Conservation (phyloP, 495 filamentous ascomycete species). For the Penicillium malachiteum region DNA sequence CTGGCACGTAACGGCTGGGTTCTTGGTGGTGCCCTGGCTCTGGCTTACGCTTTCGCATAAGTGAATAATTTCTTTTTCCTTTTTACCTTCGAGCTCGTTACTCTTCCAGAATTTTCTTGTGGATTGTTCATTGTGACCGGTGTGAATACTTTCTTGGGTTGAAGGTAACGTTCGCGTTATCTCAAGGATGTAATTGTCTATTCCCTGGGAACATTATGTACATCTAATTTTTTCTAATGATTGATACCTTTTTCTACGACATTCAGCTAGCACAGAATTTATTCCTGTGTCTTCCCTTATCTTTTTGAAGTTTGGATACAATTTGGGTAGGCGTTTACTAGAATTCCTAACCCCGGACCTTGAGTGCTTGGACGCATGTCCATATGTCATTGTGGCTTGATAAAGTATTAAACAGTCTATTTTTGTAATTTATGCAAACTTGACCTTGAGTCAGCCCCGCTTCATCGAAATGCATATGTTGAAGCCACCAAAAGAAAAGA, state of each 20-base stretch:
- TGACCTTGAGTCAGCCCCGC: no score
- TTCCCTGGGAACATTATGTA: slow-evolving; percentile 5
- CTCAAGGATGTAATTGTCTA: slow-evolving; percentile 6
- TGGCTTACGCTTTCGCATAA: slow-evolving; percentile 32
- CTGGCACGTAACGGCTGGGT: slow-evolving; percentile 27
- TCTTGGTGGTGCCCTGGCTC: slow-evolving; percentile 29
- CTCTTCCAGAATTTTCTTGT: background rate
- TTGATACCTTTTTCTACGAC: slow-evolving; percentile 31
- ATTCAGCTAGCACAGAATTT: slow-evolving; percentile 23
- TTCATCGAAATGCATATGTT: no score
- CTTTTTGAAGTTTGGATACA: background rate
- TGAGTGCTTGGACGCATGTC: no score
- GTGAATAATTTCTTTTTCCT: background rate
- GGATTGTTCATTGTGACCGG: background rate
- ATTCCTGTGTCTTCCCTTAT: slow-evolving; percentile 13
- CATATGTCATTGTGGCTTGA: no score
- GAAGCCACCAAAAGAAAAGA: no score
- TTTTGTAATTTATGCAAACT: no score
- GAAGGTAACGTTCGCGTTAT: background rate
- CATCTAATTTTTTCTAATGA: slow-evolving; percentile 15
- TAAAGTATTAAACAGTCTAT: no score
- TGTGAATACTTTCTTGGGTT: background rate
- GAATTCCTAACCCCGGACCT: no score
- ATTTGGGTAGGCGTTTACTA: no score
- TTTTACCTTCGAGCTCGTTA: background rate